Evolutionary conservation across 2,329 filamentous ascomycete species (phyloP).

Genomic region (Diatrype stigma): DNA sequence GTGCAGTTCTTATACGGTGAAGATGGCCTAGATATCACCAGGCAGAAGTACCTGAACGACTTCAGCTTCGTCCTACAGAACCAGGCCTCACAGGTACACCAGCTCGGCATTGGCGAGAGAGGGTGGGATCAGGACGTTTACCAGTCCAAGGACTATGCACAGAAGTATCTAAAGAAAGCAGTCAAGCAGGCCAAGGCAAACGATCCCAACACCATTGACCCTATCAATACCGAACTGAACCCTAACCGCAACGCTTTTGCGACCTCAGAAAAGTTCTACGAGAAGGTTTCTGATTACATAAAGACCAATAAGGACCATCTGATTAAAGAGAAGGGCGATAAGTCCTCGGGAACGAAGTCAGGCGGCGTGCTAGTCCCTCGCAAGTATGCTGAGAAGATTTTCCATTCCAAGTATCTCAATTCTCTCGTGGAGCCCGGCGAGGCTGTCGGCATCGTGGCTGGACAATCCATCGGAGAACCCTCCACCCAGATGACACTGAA

Average conservation of each 20-base stretch:
- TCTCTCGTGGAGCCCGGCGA: slow-evolving; percentile 93
- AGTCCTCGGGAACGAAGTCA: slow-evolving; percentile 21
- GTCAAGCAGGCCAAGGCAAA: slow-evolving; percentile 65
- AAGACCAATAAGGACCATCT: slow-evolving; percentile 68
- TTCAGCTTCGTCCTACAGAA: slow-evolving; percentile 91
- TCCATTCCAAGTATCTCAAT: slow-evolving; percentile 88
- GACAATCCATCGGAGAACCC: slow-evolving; percentile 93
- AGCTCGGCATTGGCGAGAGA: slow-evolving; percentile 62
- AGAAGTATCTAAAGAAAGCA: slow-evolving; percentile 77
- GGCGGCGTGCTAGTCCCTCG: slow-evolving; percentile 31
- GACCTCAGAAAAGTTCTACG: slow-evolving; percentile 83
- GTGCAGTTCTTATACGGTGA: slow-evolving; percentile 97
- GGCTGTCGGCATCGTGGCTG: slow-evolving; percentile 93
- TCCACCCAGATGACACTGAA: slow-evolving; percentile 99
- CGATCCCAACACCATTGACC: slow-evolving; percentile 62
- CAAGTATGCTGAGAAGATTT: slow-evolving; percentile 76
- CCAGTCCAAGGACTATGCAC: slow-evolving; percentile 55
- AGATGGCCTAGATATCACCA: slow-evolving; percentile 89
- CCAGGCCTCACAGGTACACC: slow-evolving; percentile 71
- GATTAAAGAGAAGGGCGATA: slow-evolving; percentile 46
- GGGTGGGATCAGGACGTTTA: slow-evolving; percentile 37
- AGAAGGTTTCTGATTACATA: slow-evolving; percentile 68
- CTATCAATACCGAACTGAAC: slow-evolving; percentile 67
- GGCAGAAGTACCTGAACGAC: slow-evolving; percentile 85
- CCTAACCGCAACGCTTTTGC: slow-evolving; percentile 77